Percentiles rank a stretch among this genome's conserved stretches.
Evolutionary conservation across 2,329 filamentous ascomycete species (phyloP).

Genomic region (Huntiella savannae): DNA sequence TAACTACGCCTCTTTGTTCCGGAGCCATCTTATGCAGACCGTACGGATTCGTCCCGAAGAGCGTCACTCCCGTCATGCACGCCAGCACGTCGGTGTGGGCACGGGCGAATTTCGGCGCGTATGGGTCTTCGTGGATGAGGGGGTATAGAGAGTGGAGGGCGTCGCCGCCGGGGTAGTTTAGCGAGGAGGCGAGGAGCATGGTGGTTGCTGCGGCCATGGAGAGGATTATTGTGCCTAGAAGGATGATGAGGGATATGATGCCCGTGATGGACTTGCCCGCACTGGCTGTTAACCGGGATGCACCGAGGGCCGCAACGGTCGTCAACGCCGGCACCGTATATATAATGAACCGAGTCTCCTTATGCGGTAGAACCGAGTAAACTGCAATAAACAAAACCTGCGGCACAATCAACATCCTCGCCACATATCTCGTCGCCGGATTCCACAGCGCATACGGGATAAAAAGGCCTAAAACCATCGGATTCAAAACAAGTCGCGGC

Average conservation of each 20-base stretch:
- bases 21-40: conserved; percentile 17
- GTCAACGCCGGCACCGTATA: conserved; percentile 72
- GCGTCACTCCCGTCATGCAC: conserved; percentile 53
- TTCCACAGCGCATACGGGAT: conserved; percentile 32
- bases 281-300: conserved; percentile 49
- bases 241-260: conserved; percentile 29
- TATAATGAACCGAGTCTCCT: conserved; percentile 88
- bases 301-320: conserved; percentile 53
- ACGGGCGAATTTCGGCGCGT: conserved; percentile 18
- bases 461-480: conserved; percentile 39
- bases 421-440: conserved; percentile 25
- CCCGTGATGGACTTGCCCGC: conserved; percentile 41
- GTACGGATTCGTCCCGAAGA: conserved; percentile 35
- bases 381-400: conserved; percentile 52
- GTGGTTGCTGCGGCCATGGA: conserved; percentile 41
- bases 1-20: conserved; percentile 15
- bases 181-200: conserved; percentile 60
- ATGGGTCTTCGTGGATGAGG: conserved; percentile 17
- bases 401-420: conserved; percentile 39
- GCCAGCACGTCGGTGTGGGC: conserved; percentile 44
- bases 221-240: conserved; percentile 40
- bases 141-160: conserved; percentile 41
- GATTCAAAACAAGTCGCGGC: conserved; percentile 70
- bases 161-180: conserved; percentile 86
- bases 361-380: conserved; percentile 83